Evolutionary conservation across 176 grass and related monocot genomes (phyloP).

Genomic region (Cenchrus purpureus): DNA sequence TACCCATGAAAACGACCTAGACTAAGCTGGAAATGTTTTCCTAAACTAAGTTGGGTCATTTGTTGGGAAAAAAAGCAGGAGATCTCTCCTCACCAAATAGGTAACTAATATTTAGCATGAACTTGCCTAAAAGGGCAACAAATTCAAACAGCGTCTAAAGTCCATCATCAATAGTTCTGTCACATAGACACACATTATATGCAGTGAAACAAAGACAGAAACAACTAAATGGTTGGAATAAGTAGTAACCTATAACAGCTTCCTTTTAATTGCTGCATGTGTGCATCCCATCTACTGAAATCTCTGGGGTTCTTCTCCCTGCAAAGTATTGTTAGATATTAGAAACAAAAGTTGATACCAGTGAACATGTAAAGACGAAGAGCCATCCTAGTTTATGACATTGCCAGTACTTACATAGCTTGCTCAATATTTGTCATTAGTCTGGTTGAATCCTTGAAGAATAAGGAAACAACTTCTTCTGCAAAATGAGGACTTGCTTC

Average conservation of each 20-base stretch:
- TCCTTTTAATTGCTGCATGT: constrained; percentile 86
- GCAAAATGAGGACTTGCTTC: constrained; percentile 89
- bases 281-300: constrained; percentile 73
- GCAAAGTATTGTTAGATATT: constrained; percentile 38
- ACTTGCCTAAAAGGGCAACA: constrained; percentile 28
- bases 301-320: constrained; percentile 77
- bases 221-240: background rate
- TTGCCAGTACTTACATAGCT: constrained; percentile 63
- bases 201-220: constrained; percentile 19
- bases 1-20: constrained; percentile 27
- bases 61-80: constrained; percentile 40
- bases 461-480: constrained; percentile 89
- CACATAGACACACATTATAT: constrained; percentile 19
- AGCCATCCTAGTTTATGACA: constrained; percentile 18
- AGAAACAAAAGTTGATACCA: background rate
- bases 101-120: constrained; percentile 25
- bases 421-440: constrained; percentile 80
- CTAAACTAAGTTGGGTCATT: constrained; percentile 43
- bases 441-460: constrained; percentile 80
- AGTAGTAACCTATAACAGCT: constrained; percentile 70
- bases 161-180: constrained; percentile 19
- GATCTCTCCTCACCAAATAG: constrained; percentile 30
- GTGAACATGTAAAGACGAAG: background rate
- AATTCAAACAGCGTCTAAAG: constrained; percentile 31
- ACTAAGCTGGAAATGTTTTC: background rate